Percentiles rank a stretch among this genome's conserved stretches.
These are phyloP conservation scores for Westerdykella aurantiaca DNA, from an alignment of 2,329 filamentous ascomycete genomes.

Conservation along the genomic window DNA sequence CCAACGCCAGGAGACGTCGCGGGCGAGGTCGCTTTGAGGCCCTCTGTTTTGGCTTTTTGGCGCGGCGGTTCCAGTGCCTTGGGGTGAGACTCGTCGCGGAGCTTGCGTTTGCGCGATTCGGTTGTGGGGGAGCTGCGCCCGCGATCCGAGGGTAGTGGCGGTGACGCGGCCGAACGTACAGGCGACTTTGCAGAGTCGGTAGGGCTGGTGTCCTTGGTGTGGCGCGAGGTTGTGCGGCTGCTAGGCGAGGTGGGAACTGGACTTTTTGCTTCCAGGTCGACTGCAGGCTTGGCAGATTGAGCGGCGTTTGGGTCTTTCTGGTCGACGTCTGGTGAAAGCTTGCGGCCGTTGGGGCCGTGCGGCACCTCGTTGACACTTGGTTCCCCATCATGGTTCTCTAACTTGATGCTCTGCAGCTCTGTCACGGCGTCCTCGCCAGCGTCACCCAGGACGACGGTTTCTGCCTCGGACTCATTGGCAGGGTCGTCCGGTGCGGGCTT, in stretches of 20 bases:
- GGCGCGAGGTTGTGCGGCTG: conserved; percentile 29
- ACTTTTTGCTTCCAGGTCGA: conserved; percentile 29
- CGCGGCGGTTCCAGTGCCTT: conserved; percentile 36
- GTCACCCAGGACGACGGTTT: conserved; percentile 44
- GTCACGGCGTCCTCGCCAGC: conserved; percentile 37
- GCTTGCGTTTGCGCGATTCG: conserved; percentile 38
- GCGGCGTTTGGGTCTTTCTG: conserved; percentile 20
- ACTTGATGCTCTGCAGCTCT: conserved; percentile 38
- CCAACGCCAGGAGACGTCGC: conserved; percentile 26
- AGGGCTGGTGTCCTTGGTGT: conserved; percentile 33
- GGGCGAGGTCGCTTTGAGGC: conserved; percentile 29
- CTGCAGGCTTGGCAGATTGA: conserved; percentile 21
- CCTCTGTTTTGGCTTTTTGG: conserved; percentile 36
- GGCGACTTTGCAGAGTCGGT: conserved; percentile 25
- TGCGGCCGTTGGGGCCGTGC: conserved; percentile 20
- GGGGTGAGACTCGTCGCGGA: conserved; percentile 33
- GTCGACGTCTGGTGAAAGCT: conserved; percentile 16
- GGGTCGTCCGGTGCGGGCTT: conserved; percentile 26
- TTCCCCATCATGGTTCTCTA: conserved; percentile 16
- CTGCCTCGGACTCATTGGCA: conserved; percentile 45
- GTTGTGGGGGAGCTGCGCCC: conserved; percentile 35
- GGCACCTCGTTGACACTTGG: conserved; percentile 22
- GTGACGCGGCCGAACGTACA: conserved; percentile 20
- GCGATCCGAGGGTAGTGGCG: conserved; percentile 21
- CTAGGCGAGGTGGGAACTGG: conserved; percentile 32